Evolutionary conservation across 176 grass and related monocot species (phyloP), one percentile per base, ranked within the genome.

Genomic region (Lolium rigidum): DNA sequence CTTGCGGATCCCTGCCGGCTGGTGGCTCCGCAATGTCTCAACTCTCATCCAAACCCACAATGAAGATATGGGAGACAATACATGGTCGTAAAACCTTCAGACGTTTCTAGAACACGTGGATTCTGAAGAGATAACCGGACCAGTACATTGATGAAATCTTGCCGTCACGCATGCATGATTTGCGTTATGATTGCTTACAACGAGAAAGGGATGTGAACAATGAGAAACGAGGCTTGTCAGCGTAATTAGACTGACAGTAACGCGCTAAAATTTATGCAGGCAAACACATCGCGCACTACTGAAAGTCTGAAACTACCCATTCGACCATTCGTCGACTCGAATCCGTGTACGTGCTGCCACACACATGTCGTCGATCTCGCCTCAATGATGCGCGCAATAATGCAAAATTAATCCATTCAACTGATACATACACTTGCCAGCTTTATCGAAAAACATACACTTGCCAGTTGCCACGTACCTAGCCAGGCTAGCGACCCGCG

Each of bases 371-470:
- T 22, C 17, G 24, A 37, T 76, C 38, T 70, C 16, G 1, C 46
- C 21, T 85, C 58, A 59, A 80, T 85, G 58, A 80, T 74, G 58
- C 1, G 31, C 28, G 22, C 26, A 76, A 85, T 85, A 81, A 89
- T 60, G 75, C 66, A 70, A 0, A n/a, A 3, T 35, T 35, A 35
- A 35, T 35, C 31, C 31, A 35, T 2, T 35, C 31, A 35, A 35
- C 31, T 3, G 31, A 35, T 35, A 35, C 31, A 35, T 35, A 35
- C 31, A 35, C 31, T n/a, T n/a, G 8, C 41, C 8, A 9, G 18
- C 9, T 12, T 52, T 52, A 73, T 48, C 9, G 54, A 22, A 15
- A 15, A 41, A 9, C 35, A 62, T n/a, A n/a, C n/a, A n/a, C n/a
- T 35, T 35, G 31, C 31, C 31, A 35, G 31, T 35, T 35, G 31